These are phyloP conservation scores for Phytophthora ohioensis DNA, from an alignment of 352 stramenopile genomes.

Conservation along the genomic window DNA sequence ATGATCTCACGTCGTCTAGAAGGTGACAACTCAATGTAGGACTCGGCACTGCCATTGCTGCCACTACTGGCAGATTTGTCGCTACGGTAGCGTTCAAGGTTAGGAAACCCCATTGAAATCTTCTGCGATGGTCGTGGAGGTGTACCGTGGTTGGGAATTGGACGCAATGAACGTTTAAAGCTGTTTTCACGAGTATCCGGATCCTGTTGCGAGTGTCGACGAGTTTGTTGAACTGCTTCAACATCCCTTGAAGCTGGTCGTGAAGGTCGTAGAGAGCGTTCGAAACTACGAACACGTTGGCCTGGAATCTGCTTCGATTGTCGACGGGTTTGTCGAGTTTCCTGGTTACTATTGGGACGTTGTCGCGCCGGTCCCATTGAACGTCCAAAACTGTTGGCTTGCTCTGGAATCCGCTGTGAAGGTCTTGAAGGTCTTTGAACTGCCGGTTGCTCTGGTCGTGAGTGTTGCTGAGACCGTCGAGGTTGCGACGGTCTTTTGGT, in stretches of 20 bases:
- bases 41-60: conserved; percentile 17
- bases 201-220: conserved; percentile 12
- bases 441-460: not conserved
- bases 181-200: not conserved
- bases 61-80: conserved; percentile 19
- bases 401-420: not conserved
- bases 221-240: not conserved
- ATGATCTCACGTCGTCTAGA: conserved; percentile 38
- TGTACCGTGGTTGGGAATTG: conserved; percentile 1
- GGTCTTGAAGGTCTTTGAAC: not conserved
- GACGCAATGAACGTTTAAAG: conserved; percentile 5
- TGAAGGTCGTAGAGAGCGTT: conserved; percentile 5
- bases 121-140: conserved; percentile 22
- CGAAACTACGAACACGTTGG: not conserved
- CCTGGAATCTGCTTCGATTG: conserved; percentile 13
- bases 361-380: conserved; percentile 5
- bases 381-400: conserved; percentile 1
- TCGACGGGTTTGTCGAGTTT: conserved; percentile 1
- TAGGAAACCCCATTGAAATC: conserved; percentile 18
- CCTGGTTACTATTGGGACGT: not conserved
- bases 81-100: conserved; percentile 11
- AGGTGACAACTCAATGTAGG: conserved; percentile 31
- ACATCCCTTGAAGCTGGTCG: not conserved
- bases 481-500: conserved; percentile 11
- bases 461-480: not conserved